Evolutionary conservation across 2,329 filamentous ascomycete species (phyloP), one percentile per base, ranked within the genome.

Genomic region (Neopestalotiopsis sp.): DNA sequence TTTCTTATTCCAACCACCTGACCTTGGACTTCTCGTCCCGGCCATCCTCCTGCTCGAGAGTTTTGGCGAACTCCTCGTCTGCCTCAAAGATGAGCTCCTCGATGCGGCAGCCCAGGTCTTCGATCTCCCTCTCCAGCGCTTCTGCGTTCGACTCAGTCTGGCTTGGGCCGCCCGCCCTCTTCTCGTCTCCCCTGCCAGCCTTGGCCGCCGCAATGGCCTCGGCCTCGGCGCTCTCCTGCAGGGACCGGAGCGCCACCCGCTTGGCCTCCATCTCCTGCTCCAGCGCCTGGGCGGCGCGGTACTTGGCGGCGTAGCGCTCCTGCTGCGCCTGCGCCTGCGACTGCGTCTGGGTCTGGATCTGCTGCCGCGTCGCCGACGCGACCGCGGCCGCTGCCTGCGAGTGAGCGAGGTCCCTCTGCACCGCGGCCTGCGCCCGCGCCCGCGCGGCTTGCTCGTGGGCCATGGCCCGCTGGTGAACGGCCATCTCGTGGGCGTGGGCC

Each of bases 1-100:
- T 20, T 53, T 53, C 45, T 53, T 53, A 53, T 53, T 61, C 59
- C n/a, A 61, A 10, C 59, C 59, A 61, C 14, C 59, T 61, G 14
- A 61, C 59, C 59, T 61, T 61, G 13, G 28, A 30, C 59, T 61
- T 34, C 3, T 61, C 32, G 14, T 34, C 34, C 13, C 28, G 28
- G 5, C 6, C 14, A 13, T 20, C 30, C 32, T 79, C 76, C 68
- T 78, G 74, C 61, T 75, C 74, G 70, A 87, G 66, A 70, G 83
- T 81, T 70, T 79, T 78, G 38, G 84, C 85, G 70, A 84, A 84
- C 70, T 83, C 80, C 73, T 82, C 85, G 66, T 88, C 85, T 1
- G 82, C 84, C 74, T 85, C 81, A 5, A 85, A 70, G 69, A 79
- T 76, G 67, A 86, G 53, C n/a, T 38, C 40, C 40, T 67, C 66